Evolutionary conservation across 306 rosid species (phyloP), one percentile per base, ranked within the genome.

Genomic region (Gastrolobium bilobum): DNA sequence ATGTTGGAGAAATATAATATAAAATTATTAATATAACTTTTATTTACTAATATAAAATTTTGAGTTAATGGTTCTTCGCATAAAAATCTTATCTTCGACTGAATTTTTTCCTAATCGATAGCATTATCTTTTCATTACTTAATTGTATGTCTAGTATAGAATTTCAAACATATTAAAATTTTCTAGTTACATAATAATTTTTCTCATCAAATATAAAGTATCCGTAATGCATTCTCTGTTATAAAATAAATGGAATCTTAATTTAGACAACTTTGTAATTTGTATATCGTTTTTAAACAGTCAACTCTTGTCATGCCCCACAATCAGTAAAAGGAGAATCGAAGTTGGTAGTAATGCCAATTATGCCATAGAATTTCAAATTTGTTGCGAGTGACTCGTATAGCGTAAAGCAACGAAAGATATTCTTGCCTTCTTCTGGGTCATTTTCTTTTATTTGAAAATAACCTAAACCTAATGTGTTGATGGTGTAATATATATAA

Each of bases 291-390:
- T 60, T 69, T 69, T 39, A 54, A 38, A 68, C 53, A 47, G 85
- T 78, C 89, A 71, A 83, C 83, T 81, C 76, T 59, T 57, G 61
- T 9, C n/a, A n/a, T 42, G 6, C 74, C 62, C 67, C 70, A 75
- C 77, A 10, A 74, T 34, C 0, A 15, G 52, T 35, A 13, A 62
- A 80, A 68, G 47, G 51, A 58, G 85, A 79, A 82, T 68, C 73
- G 11, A 31, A 14, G 75, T 37, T 81, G 26, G 37, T 47, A 58
- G 29, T 68, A 52, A 10, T 39, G 58, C 40, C 13, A 7, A 39
- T 20, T 35, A 10, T 39, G 58, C 40, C 13, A 7, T 33, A 34
- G 10, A 44, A 76, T 71, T 66, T 38, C 31, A 74, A 60, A n/a
- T 47, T 68, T 43, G 13, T 46, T 47, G 56, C 4, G 33, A 85